Evolutionary conservation across 345 rosid species (phyloP), one percentile per base, ranked within the genome.

Genomic region (Ceriops decandra): DNA sequence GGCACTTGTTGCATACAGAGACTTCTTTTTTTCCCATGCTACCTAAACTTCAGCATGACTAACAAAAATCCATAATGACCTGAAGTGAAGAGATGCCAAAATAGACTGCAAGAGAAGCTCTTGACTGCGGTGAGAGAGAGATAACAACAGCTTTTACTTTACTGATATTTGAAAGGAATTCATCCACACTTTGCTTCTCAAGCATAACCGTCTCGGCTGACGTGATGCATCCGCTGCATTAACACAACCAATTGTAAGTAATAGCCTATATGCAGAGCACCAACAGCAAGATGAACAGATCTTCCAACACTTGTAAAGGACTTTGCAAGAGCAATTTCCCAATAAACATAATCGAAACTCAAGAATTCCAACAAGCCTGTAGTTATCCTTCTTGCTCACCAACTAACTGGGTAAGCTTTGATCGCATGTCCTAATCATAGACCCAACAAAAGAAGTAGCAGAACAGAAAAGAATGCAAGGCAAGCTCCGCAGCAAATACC

Each of bases 151-250:
- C 74, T 67, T 84, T 93, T 69, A 86, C 84, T 69, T 82, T 83
- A 69, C 78, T 71, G 49, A 95, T 77, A 52, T 85, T 85, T 28
- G 88, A 84, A 60, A 95, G 83, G 66, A 95, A 95, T 74, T 88
- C 99, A 24, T 87, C 92, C 77, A 84, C 83, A 81, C 98, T 90
- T 73, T 95, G 98, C 81, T 92, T 95, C 92, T 95, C 97, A 15
- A 95, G 98, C 97, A 95, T 87, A 65, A 92, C 88, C 0, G 97
- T 86, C 82, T 95, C 98, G 0, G 98, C 99, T 4, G 98, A 87
- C 10, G 99, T 92, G 56, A 95, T 88, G 80, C 98, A 91, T 33
- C 98, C 99, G 64, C 99, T 95, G 75, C 75, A 83, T 13, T 6
- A 17, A n/a, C 47, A 54, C 17, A 42, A 42, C 49, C 49, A 42